Evolutionary conservation across 2,329 filamentous ascomycete genomes (phyloP), one percentile per base, ranked within the genome.

Genomic region (Coniochaeta prunicola): DNA sequence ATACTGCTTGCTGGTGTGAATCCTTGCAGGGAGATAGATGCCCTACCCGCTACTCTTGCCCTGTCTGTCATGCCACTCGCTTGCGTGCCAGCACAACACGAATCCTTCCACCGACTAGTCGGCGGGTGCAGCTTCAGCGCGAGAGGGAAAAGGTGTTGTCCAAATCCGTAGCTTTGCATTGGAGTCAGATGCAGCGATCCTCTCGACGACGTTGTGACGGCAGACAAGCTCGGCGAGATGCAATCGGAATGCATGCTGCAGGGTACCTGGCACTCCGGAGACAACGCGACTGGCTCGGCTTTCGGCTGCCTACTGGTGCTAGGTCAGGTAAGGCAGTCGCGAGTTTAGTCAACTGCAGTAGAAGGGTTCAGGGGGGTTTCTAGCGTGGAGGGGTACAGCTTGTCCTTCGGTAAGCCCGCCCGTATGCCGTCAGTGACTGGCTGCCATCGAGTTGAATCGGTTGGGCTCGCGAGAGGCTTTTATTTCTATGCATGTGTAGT

Each of bases 201-300:
- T 42, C 38, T 42, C 38, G 15, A 45, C 3, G 19, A 4, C 36
- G 10, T n/a, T n/a, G 15, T 38, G 10, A 38, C 4, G 40, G 24
- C 24, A 45, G 19, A 45, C 19, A 45, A n/a, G 40, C 19, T 45
- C 40, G 40, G 40, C 19, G 24, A 45, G n/a, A 12, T 24, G 40
- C 45, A 17, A 30, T 50, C 24, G 12, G 6, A 15, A 3, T 54
- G 53, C 53, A 54, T 34, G 53, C 30, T 54, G 53, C 53, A 34
- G 50, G n/a, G 53, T 13, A 5, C 45, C n/a, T 50, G 45, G 30
- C 33, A 19, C 30, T 15, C 34, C 45, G 57, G 57, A 58, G 57
- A 53, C 45, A 24, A 50, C 28, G 57, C 57, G 57, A 58, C 57
- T 58, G 57, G 57, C 30, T 53, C 57, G 57, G 57, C 33, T 50